phyloP scores from a whole-genome alignment of 2,329 filamentous ascomycete genomes.

The Fusarium sp. region DNA sequence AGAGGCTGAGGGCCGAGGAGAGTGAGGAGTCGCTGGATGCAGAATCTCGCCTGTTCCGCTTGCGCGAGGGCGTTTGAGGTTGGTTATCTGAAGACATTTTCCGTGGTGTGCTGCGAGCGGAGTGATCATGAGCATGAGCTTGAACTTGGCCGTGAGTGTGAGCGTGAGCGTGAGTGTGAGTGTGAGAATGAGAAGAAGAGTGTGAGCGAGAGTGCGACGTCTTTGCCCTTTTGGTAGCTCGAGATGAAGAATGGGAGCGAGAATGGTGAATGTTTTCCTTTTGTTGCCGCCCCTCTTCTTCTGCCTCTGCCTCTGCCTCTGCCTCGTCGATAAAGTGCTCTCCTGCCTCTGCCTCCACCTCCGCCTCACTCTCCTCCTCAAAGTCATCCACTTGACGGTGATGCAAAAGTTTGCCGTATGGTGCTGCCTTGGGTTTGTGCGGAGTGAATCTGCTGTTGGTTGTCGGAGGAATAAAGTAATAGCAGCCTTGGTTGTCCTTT shows the following conservation, averaged over 20 bases:
- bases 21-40: conserved; percentile 56
- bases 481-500: conserved; percentile 59
- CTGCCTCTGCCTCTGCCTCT: conserved; percentile 14
- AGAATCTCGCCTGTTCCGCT: conserved; percentile 49
- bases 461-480: conserved; percentile 63
- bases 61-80: conserved; percentile 50
- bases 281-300: conserved; percentile 3
- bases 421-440: conserved; percentile 58
- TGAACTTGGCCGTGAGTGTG: not conserved
- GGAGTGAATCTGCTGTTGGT: conserved; percentile 54
- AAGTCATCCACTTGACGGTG: conserved; percentile 43
- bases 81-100: conserved; percentile 42
- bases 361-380: conserved; percentile 19
- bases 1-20: conserved; percentile 52
- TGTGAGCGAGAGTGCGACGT: conserved; percentile 42
- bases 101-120: conserved; percentile 40
- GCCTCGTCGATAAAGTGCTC: conserved; percentile 12
- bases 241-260: conserved; percentile 11
- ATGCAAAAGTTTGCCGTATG: conserved; percentile 58
- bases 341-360: conserved; percentile 21
- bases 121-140: conserved; percentile 28
- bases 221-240: conserved; percentile 52
- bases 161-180: not conserved
- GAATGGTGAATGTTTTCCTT: conserved; percentile 15
- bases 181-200: conserved; percentile 29